phyloP scores from a whole-genome alignment of 2,329 filamentous ascomycete species.

The Sphaerulina vaccinii region DNA sequence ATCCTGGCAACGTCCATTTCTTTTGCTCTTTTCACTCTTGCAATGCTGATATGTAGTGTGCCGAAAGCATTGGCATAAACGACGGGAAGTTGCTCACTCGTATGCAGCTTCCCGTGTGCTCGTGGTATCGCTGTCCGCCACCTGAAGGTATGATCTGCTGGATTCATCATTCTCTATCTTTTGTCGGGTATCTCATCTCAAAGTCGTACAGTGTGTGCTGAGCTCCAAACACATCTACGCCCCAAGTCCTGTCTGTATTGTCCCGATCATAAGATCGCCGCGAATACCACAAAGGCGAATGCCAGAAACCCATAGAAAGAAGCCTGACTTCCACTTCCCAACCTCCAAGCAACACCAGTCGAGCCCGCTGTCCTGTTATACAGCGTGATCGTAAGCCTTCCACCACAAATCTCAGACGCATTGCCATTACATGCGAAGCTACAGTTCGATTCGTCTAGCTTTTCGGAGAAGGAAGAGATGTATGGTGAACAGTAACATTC shows the following conservation, averaged over 20 bases:
- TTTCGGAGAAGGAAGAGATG: slow-evolving; percentile 49
- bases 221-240: too few relatives aligned
- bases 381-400: slow-evolving; percentile 41
- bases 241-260: too few relatives aligned
- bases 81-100: neutral
- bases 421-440: slow-evolving; percentile 56
- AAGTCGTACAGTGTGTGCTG: too few relatives aligned
- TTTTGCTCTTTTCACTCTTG: neutral
- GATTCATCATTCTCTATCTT: too few relatives aligned
- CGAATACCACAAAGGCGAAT: slow-evolving; percentile 14
- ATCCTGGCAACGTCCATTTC: slow-evolving; percentile 7
- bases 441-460: slow-evolving; percentile 51
- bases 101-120: neutral
- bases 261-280: slow-evolving; percentile 9
- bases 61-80: neutral
- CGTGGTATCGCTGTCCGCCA: too few relatives aligned
- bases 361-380: slow-evolving; percentile 33
- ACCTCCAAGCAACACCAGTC: slow-evolving; percentile 22
- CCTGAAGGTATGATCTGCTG: too few relatives aligned
- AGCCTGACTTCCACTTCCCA: slow-evolving; percentile 15
- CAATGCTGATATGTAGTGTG: neutral
- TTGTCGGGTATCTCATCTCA: too few relatives aligned
- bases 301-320: slow-evolving; percentile 24
- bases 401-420: slow-evolving; percentile 54
- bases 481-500: slow-evolving; percentile 61